Conservation (phyloP, 106 monocot genomes). For the Dendrobium chrysotoxum region DNA sequence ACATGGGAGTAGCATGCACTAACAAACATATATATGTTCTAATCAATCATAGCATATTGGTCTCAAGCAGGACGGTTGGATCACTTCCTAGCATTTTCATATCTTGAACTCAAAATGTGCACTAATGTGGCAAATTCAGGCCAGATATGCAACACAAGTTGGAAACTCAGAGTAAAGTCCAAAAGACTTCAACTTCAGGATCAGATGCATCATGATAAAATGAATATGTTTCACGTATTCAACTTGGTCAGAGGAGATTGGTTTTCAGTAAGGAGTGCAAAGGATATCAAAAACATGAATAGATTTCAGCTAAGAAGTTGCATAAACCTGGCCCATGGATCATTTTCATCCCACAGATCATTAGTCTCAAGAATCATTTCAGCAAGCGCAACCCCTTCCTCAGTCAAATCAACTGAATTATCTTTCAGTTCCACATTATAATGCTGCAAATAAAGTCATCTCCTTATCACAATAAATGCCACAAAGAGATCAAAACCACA, state of each 20-base stretch:
- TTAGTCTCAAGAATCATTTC: constrained; percentile 91
- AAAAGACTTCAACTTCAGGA: not conserved
- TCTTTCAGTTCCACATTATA: constrained; percentile 89
- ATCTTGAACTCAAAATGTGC: not conserved
- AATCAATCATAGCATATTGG: not conserved
- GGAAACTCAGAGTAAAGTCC: not conserved
- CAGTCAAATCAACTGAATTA: constrained; percentile 86
- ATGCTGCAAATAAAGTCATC: constrained; percentile 53
- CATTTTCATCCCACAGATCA: constrained; percentile 99
- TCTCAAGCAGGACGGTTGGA: not conserved
- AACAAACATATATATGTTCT: not conserved
- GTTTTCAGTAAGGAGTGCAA: not conserved
- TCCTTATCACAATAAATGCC: constrained; percentile 4
- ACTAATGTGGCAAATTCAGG: not conserved
- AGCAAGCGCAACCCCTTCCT: constrained; percentile 86
- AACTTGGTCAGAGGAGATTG: not conserved
- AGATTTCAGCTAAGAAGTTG: not conserved
- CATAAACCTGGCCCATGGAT: constrained; percentile 93
- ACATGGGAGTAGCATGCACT: not conserved
- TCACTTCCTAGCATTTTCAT: not conserved
- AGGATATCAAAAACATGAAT: not conserved
- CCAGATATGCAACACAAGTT: not conserved
- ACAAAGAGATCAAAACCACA: not conserved
- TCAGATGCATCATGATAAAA: not conserved
- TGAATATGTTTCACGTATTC: not conserved